These are phyloP conservation scores for Populus euphratica DNA, from an alignment of 345 rosid genomes.

Conservation along the genomic window DNA sequence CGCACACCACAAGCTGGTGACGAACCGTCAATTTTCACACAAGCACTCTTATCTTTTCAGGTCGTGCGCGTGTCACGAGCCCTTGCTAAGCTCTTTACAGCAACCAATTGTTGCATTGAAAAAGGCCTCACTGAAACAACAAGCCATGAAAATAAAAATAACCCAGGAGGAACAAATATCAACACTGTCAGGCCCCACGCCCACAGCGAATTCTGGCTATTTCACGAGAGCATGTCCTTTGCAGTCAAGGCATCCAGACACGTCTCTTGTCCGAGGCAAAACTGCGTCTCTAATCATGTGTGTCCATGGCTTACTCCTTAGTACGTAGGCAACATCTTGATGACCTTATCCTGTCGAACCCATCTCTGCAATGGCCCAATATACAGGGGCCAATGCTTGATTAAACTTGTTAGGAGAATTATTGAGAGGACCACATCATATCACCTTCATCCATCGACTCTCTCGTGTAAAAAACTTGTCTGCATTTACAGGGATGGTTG, in stretches of 20 bases:
- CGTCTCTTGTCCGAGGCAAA: too few species aligned
- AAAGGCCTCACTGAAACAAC: too few species aligned
- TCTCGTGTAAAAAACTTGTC: not conserved
- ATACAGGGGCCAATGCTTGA: not conserved
- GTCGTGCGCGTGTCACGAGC: not conserved
- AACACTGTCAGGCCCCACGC: too few species aligned
- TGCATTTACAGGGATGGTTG: not conserved
- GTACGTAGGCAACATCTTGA: not conserved
- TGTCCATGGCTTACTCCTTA: not conserved
- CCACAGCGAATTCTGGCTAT: too few species aligned
- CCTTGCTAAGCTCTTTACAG: not conserved
- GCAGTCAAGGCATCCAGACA: too few species aligned
- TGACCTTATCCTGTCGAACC: not conserved
- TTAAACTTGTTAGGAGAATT: not conserved
- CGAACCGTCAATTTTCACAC: too few species aligned
- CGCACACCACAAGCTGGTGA: not conserved
- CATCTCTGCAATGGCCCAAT: not conserved
- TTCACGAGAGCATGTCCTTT: too few species aligned
- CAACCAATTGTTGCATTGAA: too few species aligned
- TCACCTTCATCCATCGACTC: not conserved
- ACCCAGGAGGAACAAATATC: too few species aligned
- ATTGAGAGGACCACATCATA: constrained; percentile 10
- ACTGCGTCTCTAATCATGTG: not conserved
- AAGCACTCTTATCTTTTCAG: not conserved
- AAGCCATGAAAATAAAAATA: too few species aligned